Conservation (phyloP, 805 yeast species). For the Wickerhamiella cacticola region DNA sequence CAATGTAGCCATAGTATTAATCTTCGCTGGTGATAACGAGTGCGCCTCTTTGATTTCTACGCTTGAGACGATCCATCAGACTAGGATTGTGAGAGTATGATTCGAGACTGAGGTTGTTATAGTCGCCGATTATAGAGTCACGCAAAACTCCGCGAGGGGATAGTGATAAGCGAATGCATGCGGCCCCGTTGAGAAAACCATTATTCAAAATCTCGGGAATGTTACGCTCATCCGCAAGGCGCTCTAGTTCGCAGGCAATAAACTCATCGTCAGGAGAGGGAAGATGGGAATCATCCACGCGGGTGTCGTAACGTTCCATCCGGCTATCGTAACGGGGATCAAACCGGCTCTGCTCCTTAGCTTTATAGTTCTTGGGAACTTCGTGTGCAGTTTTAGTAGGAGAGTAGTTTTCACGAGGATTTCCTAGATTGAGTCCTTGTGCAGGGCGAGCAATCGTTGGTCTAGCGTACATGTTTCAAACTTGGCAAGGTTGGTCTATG, state of each 20-base stretch:
- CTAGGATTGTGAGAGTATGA: constrained; percentile 6
- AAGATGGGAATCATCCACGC: not conserved
- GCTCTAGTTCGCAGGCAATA: constrained; percentile 10
- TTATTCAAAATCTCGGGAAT: constrained; percentile 9
- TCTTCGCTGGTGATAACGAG: constrained; percentile 10
- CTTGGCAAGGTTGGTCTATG: not conserved
- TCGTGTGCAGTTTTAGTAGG: constrained; percentile 2
- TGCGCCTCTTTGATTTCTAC: constrained; percentile 7
- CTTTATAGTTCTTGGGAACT: not conserved
- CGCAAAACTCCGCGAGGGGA: constrained; percentile 10
- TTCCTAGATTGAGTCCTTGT: constrained; percentile 8
- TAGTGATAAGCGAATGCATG: constrained; percentile 9
- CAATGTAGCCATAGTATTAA: not conserved
- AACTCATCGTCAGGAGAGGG: constrained; percentile 6
- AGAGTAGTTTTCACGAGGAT: constrained; percentile 7
- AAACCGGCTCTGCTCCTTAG: not conserved
- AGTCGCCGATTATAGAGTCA: constrained; percentile 5
- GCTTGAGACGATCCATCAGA: constrained; percentile 9
- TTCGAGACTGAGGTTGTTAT: not conserved
- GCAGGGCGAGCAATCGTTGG: constrained; percentile 12
- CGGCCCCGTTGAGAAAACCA: constrained; percentile 10
- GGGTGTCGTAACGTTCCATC: too few relatives aligned
- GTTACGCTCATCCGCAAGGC: constrained; percentile 13
- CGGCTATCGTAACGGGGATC: not conserved
- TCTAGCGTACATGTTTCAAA: constrained; percentile 4